Evolutionary conservation across 2,329 filamentous ascomycete genomes (phyloP), one percentile per base, ranked within the genome.

Genomic region (Exophiala sideris): DNA sequence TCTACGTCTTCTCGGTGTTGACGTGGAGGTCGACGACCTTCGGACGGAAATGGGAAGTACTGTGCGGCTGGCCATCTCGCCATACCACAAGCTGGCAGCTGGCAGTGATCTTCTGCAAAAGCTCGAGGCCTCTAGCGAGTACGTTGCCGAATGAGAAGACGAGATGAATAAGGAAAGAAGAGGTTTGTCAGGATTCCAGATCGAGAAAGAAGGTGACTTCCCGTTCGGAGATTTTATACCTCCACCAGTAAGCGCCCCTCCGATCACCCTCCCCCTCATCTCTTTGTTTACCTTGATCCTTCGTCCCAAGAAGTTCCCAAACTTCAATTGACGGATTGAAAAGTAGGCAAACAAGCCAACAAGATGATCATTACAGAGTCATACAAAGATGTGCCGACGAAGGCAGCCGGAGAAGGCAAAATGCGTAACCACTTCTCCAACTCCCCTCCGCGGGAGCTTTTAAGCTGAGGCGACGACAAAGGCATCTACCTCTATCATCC

Each of bases 401-500:
- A 81, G 65, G 77, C 76, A 40, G 80, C 77, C 57, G 82, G 81
- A 21, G 74, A 81, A 54, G 70, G 73, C 52, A 71, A 68, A 52
- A 84, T 84, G 80, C 76, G 81, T 83, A 74, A 29, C 35, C 59
- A 42, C 46, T 33, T 24, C 45, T 52, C 44, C 40, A 18, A n/a
- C 62, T 62, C 33, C 35, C 29, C 24, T 29, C 16, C 35, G n/a
- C 20, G 45, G 53, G 46, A 50, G 41, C 21, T 44, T 29, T 32
- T 14, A 49, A 24, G 46, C 57, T 53, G 56, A 59, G 24, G 46
- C 42, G 36, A 52, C 18, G 18, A 38, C 24, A 47, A 62, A 95
- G 90, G 91, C 62, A 87, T 96, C 67, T 95, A 91, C 72, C 68
- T 95, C 68, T 96, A 91, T 73, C 89, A 96, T 68, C 91, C 91